phyloP scores from a whole-genome alignment of 2,329 filamentous ascomycete species.

The Fusarium proliferatum region DNA sequence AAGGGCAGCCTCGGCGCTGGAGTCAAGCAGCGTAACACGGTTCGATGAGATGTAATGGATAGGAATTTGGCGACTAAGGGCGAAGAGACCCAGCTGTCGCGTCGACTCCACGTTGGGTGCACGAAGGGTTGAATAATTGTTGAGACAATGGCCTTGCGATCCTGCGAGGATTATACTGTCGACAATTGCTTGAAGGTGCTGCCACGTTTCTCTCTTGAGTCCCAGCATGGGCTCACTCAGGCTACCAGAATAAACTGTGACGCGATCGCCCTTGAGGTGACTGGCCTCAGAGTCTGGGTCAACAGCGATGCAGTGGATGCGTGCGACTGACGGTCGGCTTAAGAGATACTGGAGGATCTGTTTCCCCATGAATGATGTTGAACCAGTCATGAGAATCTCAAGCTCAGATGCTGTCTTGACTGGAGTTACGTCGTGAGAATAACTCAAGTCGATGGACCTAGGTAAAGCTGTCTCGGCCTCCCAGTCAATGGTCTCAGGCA shows the following conservation, averaged over 20 bases:
- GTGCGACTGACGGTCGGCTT: background rate
- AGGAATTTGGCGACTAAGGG: background rate
- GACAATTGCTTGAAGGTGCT: background rate
- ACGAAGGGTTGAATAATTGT: background rate
- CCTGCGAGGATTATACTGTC: background rate
- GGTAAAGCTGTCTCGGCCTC: background rate
- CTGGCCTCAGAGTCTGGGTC: background rate
- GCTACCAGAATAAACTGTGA: background rate
- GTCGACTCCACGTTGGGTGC: background rate
- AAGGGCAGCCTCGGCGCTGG: background rate
- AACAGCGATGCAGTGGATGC: background rate
- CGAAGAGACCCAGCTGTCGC: background rate
- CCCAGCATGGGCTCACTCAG: background rate
- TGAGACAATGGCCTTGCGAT: background rate
- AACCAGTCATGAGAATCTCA: background rate
- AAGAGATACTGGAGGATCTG: background rate
- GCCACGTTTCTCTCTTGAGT: background rate
- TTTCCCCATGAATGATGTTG: background rate
- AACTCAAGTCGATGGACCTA: fast-evolving
- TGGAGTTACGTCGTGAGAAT: fast-evolving
- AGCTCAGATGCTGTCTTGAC: background rate
- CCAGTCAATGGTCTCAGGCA: background rate
- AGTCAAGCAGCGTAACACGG: background rate
- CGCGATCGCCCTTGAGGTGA: background rate
- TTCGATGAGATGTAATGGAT: background rate